Conservation (phyloP, 1,139 yeast genomes). For the Zygosaccharomyces sapae region DNA sequence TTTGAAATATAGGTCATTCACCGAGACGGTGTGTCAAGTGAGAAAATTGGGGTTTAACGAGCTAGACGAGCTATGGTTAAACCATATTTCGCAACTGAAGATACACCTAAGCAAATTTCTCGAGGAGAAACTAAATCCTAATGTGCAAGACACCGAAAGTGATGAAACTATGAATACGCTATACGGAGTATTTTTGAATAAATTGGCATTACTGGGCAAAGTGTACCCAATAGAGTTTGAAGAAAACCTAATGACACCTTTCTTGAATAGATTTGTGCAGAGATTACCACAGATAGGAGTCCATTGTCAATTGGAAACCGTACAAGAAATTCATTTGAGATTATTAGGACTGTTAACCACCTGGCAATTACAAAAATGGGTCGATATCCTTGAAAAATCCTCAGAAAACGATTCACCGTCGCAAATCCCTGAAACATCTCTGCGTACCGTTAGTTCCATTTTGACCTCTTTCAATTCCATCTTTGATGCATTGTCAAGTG, state of each 20-base stretch:
- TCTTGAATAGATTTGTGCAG: constrained; percentile 20
- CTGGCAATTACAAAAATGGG: constrained; percentile 33
- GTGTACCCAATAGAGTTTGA: constrained; percentile 28
- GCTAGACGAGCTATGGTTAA: constrained; percentile 28
- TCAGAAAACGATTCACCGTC: constrained; percentile 6
- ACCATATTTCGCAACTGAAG: constrained; percentile 23
- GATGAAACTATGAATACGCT: constrained; percentile 17
- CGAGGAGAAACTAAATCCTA: constrained; percentile 16
- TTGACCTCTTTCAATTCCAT: constrained; percentile 16
- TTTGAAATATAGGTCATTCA: constrained; percentile 18
- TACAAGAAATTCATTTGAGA: constrained; percentile 25
- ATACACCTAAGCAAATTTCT: constrained; percentile 28
- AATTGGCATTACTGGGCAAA: constrained; percentile 30
- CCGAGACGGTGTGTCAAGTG: constrained; percentile 23
- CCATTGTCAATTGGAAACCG: constrained; percentile 14
- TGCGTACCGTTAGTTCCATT: constrained; percentile 17
- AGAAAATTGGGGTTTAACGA: constrained; percentile 21
- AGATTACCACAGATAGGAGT: constrained; percentile 18
- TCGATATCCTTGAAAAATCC: constrained; percentile 20
- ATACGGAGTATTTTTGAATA: constrained; percentile 29
- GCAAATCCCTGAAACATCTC: constrained; percentile 12
- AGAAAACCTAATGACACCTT: constrained; percentile 18
- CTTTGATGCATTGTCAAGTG: constrained; percentile 12
- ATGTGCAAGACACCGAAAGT: constrained; percentile 10
- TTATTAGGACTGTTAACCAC: constrained; percentile 27